Evolutionary conservation across 306 rosid species (phyloP), one percentile per base, ranked within the genome.

Genomic region (Hippophae tibetana): DNA sequence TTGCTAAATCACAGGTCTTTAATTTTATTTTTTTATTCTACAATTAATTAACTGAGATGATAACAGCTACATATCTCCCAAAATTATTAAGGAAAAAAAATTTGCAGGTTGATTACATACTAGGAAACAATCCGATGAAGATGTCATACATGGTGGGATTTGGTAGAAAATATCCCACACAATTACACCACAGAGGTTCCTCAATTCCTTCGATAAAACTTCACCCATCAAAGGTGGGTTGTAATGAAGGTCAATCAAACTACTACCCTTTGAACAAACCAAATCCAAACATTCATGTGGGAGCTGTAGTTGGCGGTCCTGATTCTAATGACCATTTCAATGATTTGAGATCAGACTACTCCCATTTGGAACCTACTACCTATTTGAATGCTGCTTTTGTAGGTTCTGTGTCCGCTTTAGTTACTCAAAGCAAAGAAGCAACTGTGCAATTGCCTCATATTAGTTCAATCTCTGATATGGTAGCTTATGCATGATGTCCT

Each of bases 261-360:
- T 86, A 82, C 53, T 89, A 25, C 69, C 41, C 68, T 52, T 74
- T 89, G 44, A 27, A 60, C 9, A 59, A 64, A 60, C 89, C 89
- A n/a, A 83, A 90, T 65, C 96, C 92, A 9, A 90, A 85, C 46
- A 66, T 46, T 60, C 89, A 82, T 18, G 80, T 85, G 56, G 96
- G 98, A 48, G 87, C 92, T 7, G 68, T 87, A 48, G 95, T 85
- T 68, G 96, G 96, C 71, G 96, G 96, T 13, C 96, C 92, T 0
- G 62, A 85, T 72, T 74, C 75, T 0, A 81, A 74, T 62, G 96
- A 90, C 63, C 78, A 70, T 10, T 90, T 77, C 72, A 71, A 13
- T 23, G 89, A 90, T 73, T 64, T 50, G 42, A 83, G 92, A 69
- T 79, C 98, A 6, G 88, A 82, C 66, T 83, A 81, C 42, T 76